Conservation (phyloP, 345 rosid species). For the Citrus cavaleriei region DNA sequence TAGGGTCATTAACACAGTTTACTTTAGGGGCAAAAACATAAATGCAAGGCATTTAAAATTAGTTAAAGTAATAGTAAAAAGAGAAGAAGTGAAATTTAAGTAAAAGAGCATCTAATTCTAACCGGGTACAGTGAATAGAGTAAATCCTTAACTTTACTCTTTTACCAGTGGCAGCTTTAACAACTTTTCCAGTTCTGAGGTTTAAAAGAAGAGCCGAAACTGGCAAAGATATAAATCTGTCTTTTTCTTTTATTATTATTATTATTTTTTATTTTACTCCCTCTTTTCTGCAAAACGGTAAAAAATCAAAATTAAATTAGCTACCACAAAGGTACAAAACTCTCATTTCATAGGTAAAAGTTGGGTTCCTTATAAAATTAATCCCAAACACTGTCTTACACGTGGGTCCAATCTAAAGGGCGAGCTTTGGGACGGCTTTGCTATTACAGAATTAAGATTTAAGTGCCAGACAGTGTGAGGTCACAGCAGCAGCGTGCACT, state of each 20-base stretch:
- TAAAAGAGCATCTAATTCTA: neutral
- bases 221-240: neutral
- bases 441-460: too few relatives aligned
- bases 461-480: neutral
- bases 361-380: neutral
- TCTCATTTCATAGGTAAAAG: neutral
- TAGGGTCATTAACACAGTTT: neutral
- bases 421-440: neutral
- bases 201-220: neutral
- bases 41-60: neutral
- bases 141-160: neutral
- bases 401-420: neutral
- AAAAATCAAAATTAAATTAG: slow-evolving; percentile 20
- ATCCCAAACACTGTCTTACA: neutral
- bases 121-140: neutral
- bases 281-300: slow-evolving; percentile 29
- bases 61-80: neutral
- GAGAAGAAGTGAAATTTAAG: neutral
- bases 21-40: neutral
- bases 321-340: slow-evolving; percentile 18
- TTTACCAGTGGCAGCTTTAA: neutral
- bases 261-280: neutral
- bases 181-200: neutral
- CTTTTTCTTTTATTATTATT: neutral
- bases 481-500: too few relatives aligned